Percentiles rank a stretch among this genome's conserved stretches.
These are phyloP conservation scores for Pterocarpus santalinus DNA, from an alignment of 306 rosid genomes.

Conservation along the genomic window DNA sequence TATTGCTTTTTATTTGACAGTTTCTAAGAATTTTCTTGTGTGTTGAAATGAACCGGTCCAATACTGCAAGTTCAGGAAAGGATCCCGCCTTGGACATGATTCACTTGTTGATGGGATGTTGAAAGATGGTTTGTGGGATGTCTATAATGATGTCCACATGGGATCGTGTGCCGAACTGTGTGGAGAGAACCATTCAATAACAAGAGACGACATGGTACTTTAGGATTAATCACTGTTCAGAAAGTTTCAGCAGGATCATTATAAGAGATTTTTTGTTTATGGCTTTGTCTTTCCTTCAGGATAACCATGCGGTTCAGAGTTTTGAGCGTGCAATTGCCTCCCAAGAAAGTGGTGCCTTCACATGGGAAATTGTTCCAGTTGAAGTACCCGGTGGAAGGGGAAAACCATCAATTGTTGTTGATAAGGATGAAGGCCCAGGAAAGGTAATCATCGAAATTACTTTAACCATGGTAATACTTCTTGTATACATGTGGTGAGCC, in stretches of 20 bases:
- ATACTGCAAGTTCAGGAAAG: slow-evolving; percentile 81
- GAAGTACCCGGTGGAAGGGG: slow-evolving; percentile 99
- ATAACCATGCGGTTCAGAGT: slow-evolving; percentile 81
- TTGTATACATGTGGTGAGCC: not conserved
- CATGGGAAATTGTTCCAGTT: slow-evolving; percentile 96
- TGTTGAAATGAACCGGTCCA: slow-evolving; percentile 45
- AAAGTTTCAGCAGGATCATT: slow-evolving; percentile 7
- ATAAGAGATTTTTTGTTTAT: slow-evolving; percentile 31
- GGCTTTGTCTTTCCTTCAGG: slow-evolving; percentile 63
- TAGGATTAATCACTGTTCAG: slow-evolving; percentile 33
- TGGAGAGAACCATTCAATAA: slow-evolving; percentile 83
- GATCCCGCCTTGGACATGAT: slow-evolving; percentile 98
- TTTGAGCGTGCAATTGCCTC: slow-evolving; percentile 97
- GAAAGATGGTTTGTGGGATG: slow-evolving; percentile 99
- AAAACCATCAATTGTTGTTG: slow-evolving; percentile 79
- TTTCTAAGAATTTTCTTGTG: slow-evolving; percentile 35
- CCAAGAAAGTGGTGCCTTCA: slow-evolving; percentile 74
- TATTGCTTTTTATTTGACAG: slow-evolving; percentile 32
- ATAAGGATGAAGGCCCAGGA: slow-evolving; percentile 92
- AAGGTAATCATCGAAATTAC: slow-evolving; percentile 64
- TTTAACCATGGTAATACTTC: slow-evolving; percentile 35
- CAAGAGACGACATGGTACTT: slow-evolving; percentile 88
- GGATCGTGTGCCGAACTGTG: slow-evolving; percentile 95
- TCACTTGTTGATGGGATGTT: slow-evolving; percentile 96
- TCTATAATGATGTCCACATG: slow-evolving; percentile 86